These are phyloP conservation scores for Gracilaria gracilis DNA, from an alignment of 23 red algal species.

Conservation along the genomic window DNA sequence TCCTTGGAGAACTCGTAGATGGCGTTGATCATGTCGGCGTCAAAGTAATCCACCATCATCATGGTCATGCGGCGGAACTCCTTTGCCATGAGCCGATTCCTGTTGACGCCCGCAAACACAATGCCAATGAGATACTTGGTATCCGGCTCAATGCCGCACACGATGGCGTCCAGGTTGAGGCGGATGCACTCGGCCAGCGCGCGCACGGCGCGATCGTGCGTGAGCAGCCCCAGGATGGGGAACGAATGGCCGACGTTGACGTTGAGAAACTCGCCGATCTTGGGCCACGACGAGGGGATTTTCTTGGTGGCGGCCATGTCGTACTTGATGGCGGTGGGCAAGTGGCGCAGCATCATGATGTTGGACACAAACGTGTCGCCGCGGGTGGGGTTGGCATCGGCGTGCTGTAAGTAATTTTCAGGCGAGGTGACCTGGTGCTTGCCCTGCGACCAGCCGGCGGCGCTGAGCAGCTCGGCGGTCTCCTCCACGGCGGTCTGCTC, in stretches of 20 bases:
- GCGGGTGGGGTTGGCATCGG: slow-evolving; percentile 24
- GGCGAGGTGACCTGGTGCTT: slow-evolving; percentile 61
- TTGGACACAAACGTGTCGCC: slow-evolving; percentile 62
- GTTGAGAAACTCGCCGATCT: slow-evolving; percentile 64
- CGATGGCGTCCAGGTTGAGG: slow-evolving; percentile 62
- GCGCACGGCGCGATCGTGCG: slow-evolving; percentile 50
- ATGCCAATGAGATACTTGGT: slow-evolving; percentile 68
- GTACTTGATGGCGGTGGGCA: slow-evolving; percentile 61
- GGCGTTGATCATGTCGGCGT: slow-evolving; percentile 52
- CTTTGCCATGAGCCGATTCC: slow-evolving; percentile 61
- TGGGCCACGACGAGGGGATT: slow-evolving; percentile 62
- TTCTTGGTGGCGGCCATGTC: slow-evolving; percentile 68
- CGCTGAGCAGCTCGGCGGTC: slow-evolving; percentile 33
- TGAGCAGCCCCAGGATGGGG: slow-evolving; percentile 61
- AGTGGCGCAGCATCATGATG: slow-evolving; percentile 54
- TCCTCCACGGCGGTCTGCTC: slow-evolving; percentile 59
- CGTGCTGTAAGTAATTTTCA: slow-evolving; percentile 52
- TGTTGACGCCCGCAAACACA: slow-evolving; percentile 59
- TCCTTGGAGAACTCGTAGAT: slow-evolving; percentile 70
- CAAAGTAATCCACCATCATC: slow-evolving; percentile 69
- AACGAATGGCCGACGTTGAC: slow-evolving; percentile 57
- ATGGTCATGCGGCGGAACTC: slow-evolving; percentile 71
- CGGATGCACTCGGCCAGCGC: slow-evolving; percentile 57
- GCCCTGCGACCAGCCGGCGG: slow-evolving; percentile 62
- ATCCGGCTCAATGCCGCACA: slow-evolving; percentile 64